Evolutionary conservation across 208 protist species (phyloP), one percentile per base, ranked within the genome.

Genomic region (Crithidia thermophila): DNA sequence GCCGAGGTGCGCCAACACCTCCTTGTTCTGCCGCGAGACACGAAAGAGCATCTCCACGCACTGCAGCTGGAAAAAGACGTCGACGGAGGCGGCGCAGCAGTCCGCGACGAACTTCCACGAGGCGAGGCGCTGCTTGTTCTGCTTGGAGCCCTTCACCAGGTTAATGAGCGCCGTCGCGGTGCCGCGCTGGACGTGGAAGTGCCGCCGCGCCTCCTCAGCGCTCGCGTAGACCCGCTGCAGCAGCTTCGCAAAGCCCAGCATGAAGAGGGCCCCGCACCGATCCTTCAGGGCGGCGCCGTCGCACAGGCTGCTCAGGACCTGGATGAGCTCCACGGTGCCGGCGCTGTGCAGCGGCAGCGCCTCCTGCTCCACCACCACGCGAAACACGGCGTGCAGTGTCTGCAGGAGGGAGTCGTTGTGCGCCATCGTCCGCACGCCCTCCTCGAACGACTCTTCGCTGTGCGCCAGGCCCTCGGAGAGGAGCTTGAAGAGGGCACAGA

Each of bases 61-160:
- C 79, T 97, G 92, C 25, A 97, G 67, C 64, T 95, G 92, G 47
- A 95, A 95, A 62, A 97, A 97, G n/a, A 94, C 78, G 65, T 97
- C 92, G 5, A 93, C 84, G 28, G 79, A 89, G 27, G 72, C 62
- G 13, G 77, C 79, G 52, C 81, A 93, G 66, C 82, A 86, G 42
- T 84, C 72, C 13, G 74, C 87, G n/a, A 94, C 79, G 51, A 91
- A 87, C 36, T 77, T 73, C 85, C 88, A 94, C 20, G 89, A 92
- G 4, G 67, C 31, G 58, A 92, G 79, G 7, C 87, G 82, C 45
- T 81, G 70, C 60, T 94, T 97, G 75, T 97, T 97, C 46, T 88
- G 72, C 59, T 81, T 89, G n/a, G 89, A 95, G 18, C 88, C 85
- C 67, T 95, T 94, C 37, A 97, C 87, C 16, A 97, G 73, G 56